Percentiles rank a stretch among this genome's conserved stretches.
Conservation (phyloP, 495 filamentous ascomycete species). For the Penicillium fimorum region DNA sequence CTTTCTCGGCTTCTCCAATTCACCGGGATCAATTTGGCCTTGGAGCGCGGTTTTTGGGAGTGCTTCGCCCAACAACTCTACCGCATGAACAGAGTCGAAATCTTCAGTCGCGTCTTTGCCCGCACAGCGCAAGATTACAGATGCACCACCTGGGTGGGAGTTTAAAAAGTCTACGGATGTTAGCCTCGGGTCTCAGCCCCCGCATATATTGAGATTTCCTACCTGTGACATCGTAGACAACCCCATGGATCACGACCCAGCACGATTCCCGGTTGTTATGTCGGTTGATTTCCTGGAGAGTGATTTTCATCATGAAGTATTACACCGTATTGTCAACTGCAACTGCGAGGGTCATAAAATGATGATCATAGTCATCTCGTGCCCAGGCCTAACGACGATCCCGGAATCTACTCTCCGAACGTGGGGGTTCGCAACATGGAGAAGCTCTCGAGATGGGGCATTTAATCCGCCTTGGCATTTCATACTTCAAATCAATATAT, state of each 20-base stretch:
- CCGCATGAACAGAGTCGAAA: conserved; percentile 79
- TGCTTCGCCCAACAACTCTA: conserved; percentile 44
- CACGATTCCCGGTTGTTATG: conserved; percentile 69
- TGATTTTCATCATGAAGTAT: conserved; percentile 18
- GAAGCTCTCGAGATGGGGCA: not conserved
- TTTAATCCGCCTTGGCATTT: no score
- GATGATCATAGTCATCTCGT: not conserved
- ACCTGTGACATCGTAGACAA: conserved; percentile 79
- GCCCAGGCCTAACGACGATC: not conserved
- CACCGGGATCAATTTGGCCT: conserved; percentile 23
- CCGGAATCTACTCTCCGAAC: not conserved
- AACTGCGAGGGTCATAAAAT: not conserved
- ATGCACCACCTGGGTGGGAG: conserved; percentile 74
- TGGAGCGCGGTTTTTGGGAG: conserved; percentile 22
- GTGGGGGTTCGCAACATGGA: not conserved
- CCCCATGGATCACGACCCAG: conserved; percentile 77
- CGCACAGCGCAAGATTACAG: conserved; percentile 81
- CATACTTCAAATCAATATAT: no score
- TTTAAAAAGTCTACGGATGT: conserved; percentile 32
- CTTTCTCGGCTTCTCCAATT: not conserved
- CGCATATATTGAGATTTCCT: not conserved
- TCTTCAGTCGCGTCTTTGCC: conserved; percentile 84
- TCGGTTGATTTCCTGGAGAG: conserved; percentile 57
- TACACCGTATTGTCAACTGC: not conserved
- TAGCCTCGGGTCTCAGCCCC: not conserved